Conservation (phyloP, 2,329 filamentous ascomycete species). For the Colletotrichum truncatum region DNA sequence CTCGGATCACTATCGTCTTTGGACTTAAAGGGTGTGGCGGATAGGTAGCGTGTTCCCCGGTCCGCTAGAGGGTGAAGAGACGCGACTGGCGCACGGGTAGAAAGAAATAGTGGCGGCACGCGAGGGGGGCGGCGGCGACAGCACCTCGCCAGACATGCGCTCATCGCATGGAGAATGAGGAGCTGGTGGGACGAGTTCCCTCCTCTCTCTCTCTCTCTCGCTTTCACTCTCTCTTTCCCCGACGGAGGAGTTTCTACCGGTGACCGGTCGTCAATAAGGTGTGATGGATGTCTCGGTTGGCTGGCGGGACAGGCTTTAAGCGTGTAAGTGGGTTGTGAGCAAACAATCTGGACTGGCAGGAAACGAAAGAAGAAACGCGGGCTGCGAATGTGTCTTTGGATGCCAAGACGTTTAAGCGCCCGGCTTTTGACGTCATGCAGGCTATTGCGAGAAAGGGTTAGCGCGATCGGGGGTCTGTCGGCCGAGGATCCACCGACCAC, state of each 20-base stretch:
- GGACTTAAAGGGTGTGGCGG: constrained; percentile 5
- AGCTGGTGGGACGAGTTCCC: not conserved
- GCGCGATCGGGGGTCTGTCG: constrained; percentile 17
- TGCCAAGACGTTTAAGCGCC: constrained; percentile 30
- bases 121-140: constrained; percentile 4
- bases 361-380: constrained; percentile 25
- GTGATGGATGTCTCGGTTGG: not conserved
- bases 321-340: not conserved
- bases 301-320: not conserved
- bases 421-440: constrained; percentile 28
- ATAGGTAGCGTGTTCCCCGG: constrained; percentile 10
- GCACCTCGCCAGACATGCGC: constrained; percentile 24
- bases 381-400: not conserved
- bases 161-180: constrained; percentile 24
- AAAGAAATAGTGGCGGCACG: not conserved
- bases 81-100: constrained; percentile 24
- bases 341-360: not conserved
- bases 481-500: constrained; percentile 8
- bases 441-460: constrained; percentile 5
- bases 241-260: no score
- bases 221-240: not conserved
- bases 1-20: constrained; percentile 44
- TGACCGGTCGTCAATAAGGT: not conserved
- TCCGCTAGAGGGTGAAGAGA: constrained; percentile 17
- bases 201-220: not conserved